A percentile compares a stretch with the other conserved stretches of the same genome.
Conservation (phyloP, 345 rosid genomes). For the Eucalyptus leucophloia region DNA sequence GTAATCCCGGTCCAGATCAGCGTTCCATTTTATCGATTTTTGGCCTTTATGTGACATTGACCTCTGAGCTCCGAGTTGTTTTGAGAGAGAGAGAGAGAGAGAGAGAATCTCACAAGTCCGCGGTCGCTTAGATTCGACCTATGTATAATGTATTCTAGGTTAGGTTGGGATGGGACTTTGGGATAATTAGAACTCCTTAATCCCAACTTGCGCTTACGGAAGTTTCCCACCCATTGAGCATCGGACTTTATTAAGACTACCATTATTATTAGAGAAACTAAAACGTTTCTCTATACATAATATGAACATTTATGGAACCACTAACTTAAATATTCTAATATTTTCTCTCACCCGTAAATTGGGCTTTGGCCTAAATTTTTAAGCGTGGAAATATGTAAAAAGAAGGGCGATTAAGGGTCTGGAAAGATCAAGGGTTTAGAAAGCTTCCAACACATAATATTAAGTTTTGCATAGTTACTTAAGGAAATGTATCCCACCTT, state of each 20-base stretch:
- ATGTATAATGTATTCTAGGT: background rate
- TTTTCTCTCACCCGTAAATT: background rate
- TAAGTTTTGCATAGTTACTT: background rate
- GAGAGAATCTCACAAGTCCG: background rate
- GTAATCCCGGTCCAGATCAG: background rate
- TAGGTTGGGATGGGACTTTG: background rate
- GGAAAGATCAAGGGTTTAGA: background rate
- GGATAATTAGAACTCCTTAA: background rate
- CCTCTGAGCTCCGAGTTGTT: background rate
- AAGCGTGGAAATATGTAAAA: background rate
- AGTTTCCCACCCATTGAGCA: background rate
- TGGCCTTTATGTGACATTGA: background rate
- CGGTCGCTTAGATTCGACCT: background rate
- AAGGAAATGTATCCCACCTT: background rate
- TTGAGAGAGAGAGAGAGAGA: background rate
- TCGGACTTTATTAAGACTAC: background rate
- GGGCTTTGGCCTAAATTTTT: background rate
- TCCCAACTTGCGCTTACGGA: background rate
- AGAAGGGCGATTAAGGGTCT: background rate
- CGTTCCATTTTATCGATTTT: background rate
- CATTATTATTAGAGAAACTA: background rate
- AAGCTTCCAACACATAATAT: background rate
- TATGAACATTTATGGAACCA: background rate
- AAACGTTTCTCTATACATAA: background rate
- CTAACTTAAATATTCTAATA: background rate